Conservation (phyloP, 176 grass and related monocot genomes). For the Leersia perrieri region DNA sequence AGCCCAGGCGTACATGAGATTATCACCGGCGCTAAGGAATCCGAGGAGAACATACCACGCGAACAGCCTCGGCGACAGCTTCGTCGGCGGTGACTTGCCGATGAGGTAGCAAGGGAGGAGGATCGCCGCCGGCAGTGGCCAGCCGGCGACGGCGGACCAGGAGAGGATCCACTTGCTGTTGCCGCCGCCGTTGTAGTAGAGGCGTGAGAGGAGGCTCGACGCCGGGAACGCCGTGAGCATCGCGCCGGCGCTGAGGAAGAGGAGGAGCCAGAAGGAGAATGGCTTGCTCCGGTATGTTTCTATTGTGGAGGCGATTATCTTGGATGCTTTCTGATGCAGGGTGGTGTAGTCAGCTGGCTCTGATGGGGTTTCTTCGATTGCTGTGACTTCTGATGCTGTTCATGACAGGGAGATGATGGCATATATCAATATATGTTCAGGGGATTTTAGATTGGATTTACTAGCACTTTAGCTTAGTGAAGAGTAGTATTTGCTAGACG, state of each 20-base stretch:
- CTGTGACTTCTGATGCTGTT: neutral
- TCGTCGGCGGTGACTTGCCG: slow-evolving; percentile 47
- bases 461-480: neutral
- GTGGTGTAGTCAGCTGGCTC: slow-evolving; percentile 9
- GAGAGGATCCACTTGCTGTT: slow-evolving; percentile 93
- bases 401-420: neutral
- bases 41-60: slow-evolving; percentile 69
- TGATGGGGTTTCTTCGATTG: neutral
- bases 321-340: slow-evolving; percentile 16
- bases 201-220: slow-evolving; percentile 71
- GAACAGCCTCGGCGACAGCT: slow-evolving; percentile 40
- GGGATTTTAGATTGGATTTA: neutral
- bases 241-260: slow-evolving; percentile 37
- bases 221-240: slow-evolving; percentile 83
- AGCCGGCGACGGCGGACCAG: slow-evolving; percentile 79
- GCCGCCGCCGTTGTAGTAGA: slow-evolving; percentile 76
- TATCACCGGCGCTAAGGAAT: slow-evolving; percentile 78
- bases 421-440: no score
- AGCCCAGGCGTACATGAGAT: slow-evolving; percentile 89
- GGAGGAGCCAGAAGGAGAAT: slow-evolving; percentile 44
- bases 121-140: slow-evolving; percentile 60
- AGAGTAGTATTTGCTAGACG: neutral
- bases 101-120: slow-evolving; percentile 49
- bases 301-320: slow-evolving; percentile 6
- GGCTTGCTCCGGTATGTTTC: slow-evolving; percentile 60